Evolutionary conservation across 306 rosid genomes (phyloP).

Genomic region (Corylus heterophylla): DNA sequence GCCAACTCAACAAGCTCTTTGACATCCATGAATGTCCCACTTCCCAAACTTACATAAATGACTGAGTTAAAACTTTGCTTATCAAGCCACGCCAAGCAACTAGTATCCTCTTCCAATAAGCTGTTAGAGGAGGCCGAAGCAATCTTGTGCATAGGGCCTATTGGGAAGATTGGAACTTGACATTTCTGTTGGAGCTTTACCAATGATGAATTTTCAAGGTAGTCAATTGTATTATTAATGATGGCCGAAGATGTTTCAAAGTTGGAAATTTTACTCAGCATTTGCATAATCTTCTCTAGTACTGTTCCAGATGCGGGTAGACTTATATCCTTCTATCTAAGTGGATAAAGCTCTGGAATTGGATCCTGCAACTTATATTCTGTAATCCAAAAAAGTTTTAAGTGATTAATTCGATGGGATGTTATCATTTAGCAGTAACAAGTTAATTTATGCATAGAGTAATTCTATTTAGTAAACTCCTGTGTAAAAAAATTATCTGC

Average conservation of each 20-base stretch:
- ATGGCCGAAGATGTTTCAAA: conserved; percentile 36
- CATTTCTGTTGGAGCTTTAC: conserved; percentile 20
- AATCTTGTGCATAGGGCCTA: conserved; percentile 52
- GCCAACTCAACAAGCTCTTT: conserved; percentile 48
- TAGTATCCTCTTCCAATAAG: conserved; percentile 26
- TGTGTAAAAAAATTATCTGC: not conserved
- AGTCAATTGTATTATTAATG: conserved; percentile 40
- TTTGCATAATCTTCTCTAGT: not conserved
- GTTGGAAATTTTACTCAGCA: not conserved
- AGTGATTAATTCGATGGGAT: not conserved
- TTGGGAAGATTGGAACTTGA: conserved; percentile 33
- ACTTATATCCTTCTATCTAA: conserved; percentile 58
- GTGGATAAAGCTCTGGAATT: conserved; percentile 43
- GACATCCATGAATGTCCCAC: conserved; percentile 43
- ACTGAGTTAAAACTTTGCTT: conserved; percentile 17
- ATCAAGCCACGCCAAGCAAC: conserved; percentile 35
- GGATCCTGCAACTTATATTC: conserved; percentile 21
- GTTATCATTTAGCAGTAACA: not conserved
- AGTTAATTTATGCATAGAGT: not conserved
- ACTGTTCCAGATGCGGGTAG: conserved; percentile 3
- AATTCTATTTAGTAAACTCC: too few species aligned
- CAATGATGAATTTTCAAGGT: conserved; percentile 37
- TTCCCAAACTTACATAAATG: conserved; percentile 52
- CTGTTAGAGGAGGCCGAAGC: conserved; percentile 18
- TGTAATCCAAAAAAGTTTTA: conserved; percentile 4